These are phyloP conservation scores for Calamus simplicifolius DNA, from an alignment of 176 grass and related monocot genomes.

Conservation along the genomic window DNA sequence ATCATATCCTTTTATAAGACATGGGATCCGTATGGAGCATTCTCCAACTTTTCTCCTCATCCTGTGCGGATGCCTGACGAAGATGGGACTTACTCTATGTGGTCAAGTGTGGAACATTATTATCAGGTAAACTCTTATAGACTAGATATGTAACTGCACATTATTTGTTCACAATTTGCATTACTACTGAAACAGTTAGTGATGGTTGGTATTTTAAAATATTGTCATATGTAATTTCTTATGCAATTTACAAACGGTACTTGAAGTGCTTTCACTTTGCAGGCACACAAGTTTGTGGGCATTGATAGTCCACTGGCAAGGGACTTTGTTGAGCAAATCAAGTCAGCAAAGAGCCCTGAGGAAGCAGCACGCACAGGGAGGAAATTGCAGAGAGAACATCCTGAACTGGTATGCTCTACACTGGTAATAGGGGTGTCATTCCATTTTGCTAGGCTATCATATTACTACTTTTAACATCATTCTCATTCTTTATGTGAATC, in stretches of 20 bases:
- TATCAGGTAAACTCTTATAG: conserved; percentile 55
- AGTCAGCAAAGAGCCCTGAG: conserved; percentile 72
- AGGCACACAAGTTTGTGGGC: conserved; percentile 85
- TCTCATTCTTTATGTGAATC: too few species aligned
- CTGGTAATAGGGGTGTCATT: too few species aligned
- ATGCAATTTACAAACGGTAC: not conserved
- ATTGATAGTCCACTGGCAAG: conserved; percentile 47
- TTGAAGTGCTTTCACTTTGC: conserved; percentile 4
- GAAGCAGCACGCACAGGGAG: conserved; percentile 88
- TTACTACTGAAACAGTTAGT: too few species aligned
- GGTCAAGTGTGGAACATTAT: conserved; percentile 88
- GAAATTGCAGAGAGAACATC: conserved; percentile 65
- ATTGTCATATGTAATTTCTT: conserved; percentile 7
- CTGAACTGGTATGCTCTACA: conserved; percentile 55
- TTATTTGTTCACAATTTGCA: too few species aligned
- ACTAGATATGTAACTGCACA: too few species aligned
- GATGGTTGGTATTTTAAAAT: too few species aligned
- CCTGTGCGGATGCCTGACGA: conserved; percentile 44
- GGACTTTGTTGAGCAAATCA: conserved; percentile 66
- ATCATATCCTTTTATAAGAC: conserved; percentile 98
- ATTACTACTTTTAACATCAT: too few species aligned
- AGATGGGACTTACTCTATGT: conserved; percentile 47
- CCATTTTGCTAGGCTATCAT: too few species aligned
- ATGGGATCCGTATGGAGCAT: conserved; percentile 87
- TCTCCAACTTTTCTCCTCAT: conserved; percentile 96